Evolutionary conservation across 148 eudicot genomes (phyloP).

Genomic region (Tetragonia tetragonoides): DNA sequence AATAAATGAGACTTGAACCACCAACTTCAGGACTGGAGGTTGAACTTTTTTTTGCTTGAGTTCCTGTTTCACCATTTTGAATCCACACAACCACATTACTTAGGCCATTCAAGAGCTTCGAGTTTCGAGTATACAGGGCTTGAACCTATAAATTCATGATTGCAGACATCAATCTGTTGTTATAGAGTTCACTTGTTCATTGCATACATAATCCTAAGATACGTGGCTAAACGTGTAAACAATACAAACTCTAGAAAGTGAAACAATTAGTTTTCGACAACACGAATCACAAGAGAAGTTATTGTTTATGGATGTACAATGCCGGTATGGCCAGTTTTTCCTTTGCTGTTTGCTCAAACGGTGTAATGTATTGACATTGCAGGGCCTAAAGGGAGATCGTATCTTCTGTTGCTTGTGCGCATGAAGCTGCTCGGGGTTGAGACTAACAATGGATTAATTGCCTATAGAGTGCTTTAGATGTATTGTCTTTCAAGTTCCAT

Average conservation of each 20-base stretch:
- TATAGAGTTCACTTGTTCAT: background rate
- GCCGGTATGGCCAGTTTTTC: background rate
- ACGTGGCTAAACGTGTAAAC: too few species aligned
- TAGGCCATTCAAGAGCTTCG: too few species aligned
- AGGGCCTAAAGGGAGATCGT: slow-evolving; percentile 78
- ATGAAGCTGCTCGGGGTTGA: slow-evolving; percentile 64
- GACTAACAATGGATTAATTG: slow-evolving; percentile 56
- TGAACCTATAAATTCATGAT: too few species aligned
- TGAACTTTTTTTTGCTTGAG: too few species aligned
- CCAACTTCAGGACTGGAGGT: too few species aligned
- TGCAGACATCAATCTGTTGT: too few species aligned
- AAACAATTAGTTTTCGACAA: background rate
- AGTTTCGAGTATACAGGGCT: too few species aligned
- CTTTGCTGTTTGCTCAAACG: background rate
- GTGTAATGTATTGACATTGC: slow-evolving; percentile 22
- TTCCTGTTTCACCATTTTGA: too few species aligned
- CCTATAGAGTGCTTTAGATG: slow-evolving; percentile 44
- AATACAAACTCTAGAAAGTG: background rate
- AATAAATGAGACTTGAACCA: too few species aligned
- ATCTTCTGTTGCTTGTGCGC: slow-evolving; percentile 60
- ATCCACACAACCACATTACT: too few species aligned
- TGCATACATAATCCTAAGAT: background rate
- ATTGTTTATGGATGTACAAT: background rate
- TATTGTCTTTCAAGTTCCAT: too few species aligned
- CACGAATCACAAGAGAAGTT: background rate